Percentiles rank a stretch among this genome's conserved stretches.
Evolutionary conservation across 2,329 filamentous ascomycete genomes (phyloP).

Genomic region (Chaetomium sp.): DNA sequence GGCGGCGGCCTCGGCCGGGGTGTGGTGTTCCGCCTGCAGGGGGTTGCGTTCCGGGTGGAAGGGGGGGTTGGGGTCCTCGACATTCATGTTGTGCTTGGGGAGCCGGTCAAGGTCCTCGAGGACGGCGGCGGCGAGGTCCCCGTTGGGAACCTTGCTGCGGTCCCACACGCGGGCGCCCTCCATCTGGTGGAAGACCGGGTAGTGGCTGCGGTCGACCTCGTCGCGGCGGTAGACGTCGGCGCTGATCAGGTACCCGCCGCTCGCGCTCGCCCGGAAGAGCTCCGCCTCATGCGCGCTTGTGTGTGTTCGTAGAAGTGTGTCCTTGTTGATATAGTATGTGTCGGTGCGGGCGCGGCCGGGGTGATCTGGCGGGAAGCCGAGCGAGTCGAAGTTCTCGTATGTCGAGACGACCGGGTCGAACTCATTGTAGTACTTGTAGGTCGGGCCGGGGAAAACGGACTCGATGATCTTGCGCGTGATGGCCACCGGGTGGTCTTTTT

Average conservation of each 20-base stretch:
- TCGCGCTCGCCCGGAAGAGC: slow-evolving; percentile 71
- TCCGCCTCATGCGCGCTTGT: slow-evolving; percentile 92
- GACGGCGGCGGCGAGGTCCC: slow-evolving; percentile 66
- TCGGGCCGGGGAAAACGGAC: slow-evolving; percentile 74
- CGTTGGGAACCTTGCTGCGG: slow-evolving; percentile 58
- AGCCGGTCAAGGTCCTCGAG: slow-evolving; percentile 70
- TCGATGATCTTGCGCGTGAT: slow-evolving; percentile 94
- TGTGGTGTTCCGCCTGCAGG: slow-evolving; percentile 72
- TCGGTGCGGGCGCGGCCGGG: slow-evolving; percentile 85
- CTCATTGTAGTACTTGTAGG: slow-evolving; percentile 75
- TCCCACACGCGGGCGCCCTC: slow-evolving; percentile 93
- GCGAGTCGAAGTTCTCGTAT: slow-evolving; percentile 91
- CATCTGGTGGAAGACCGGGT: slow-evolving; percentile 98
- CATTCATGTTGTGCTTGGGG: slow-evolving; percentile 71
- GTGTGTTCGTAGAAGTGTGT: slow-evolving; percentile 86
- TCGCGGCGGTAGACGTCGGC: slow-evolving; percentile 96
- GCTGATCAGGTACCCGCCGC: slow-evolving; percentile 82
- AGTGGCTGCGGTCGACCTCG: slow-evolving; percentile 92
- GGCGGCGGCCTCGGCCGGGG: slow-evolving; percentile 75
- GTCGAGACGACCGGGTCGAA: slow-evolving; percentile 84
- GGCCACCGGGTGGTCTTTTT: slow-evolving; percentile 82
- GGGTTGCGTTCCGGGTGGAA: slow-evolving; percentile 80
- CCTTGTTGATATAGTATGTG: slow-evolving; percentile 90
- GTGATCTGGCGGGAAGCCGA: slow-evolving; percentile 87
- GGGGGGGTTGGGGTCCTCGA: slow-evolving; percentile 82